phyloP scores from a whole-genome alignment of 1,139 yeast species.

The Suhomyces bribrorum region DNA sequence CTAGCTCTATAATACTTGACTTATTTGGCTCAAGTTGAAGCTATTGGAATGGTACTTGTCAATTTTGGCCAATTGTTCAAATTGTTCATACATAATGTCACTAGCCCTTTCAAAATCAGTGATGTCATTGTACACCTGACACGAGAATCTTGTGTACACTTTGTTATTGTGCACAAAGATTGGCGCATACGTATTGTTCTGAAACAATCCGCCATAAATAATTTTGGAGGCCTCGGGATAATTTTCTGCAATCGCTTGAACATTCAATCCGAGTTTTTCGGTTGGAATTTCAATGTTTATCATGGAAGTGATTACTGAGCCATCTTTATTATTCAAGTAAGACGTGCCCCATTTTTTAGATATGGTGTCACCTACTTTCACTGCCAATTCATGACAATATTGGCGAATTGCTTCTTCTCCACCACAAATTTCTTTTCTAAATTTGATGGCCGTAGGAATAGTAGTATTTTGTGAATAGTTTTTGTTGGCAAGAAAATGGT shows the following conservation, averaged over 20 bases:
- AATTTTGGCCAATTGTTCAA: conserved; percentile 14
- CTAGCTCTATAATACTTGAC: no score
- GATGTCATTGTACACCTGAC: conserved; percentile 59
- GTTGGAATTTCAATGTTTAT: conserved; percentile 49
- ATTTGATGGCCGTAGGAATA: conserved; percentile 46
- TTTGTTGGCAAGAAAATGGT: conserved; percentile 40
- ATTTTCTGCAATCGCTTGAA: conserved; percentile 14
- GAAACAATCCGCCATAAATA: conserved; percentile 14
- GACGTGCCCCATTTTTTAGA: conserved; percentile 41
- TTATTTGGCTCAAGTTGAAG: neutral
- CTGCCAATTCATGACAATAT: conserved; percentile 50
- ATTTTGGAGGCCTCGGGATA: conserved; percentile 10
- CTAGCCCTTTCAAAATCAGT: conserved; percentile 53
- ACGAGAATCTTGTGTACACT: conserved; percentile 54
- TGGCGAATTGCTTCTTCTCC: conserved; percentile 55
- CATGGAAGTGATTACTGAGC: conserved; percentile 42
- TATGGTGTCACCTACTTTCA: conserved; percentile 39
- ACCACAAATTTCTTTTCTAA: conserved; percentile 58
- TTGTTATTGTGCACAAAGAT: conserved; percentile 41
- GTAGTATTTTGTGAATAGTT: conserved; percentile 29
- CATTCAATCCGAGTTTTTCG: conserved; percentile 15
- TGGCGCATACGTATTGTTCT: conserved; percentile 50
- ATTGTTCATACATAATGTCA: conserved; percentile 24
- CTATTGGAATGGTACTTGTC: neutral
- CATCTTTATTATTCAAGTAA: conserved; percentile 31